Percentiles rank a stretch among this genome's conserved stretches.
Evolutionary conservation across 176 grass and related monocot genomes (phyloP).

Genomic region (Oryza glaberrima): DNA sequence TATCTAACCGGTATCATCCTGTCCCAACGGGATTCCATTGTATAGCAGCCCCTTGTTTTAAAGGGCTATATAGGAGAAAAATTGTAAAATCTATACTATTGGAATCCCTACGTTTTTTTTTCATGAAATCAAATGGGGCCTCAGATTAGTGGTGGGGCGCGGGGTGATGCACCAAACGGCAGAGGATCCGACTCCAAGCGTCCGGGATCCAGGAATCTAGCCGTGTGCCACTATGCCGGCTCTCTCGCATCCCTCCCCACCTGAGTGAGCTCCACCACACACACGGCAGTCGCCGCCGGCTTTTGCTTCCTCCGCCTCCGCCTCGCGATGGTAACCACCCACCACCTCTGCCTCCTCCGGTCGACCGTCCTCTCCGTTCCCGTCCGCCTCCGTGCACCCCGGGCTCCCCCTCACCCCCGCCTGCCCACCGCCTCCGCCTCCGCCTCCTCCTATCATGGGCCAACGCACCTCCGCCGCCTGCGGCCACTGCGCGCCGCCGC

Average conservation of each 20-base stretch:
- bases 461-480: conserved; percentile 16
- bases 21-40: no score
- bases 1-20: no score
- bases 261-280: not conserved
- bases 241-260: not conserved
- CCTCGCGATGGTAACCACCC: conserved; percentile 45
- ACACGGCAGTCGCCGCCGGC: conserved; percentile 27
- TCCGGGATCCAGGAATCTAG: no score
- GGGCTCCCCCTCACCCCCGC: not conserved
- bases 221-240: no score
- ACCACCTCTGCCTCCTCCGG: conserved; percentile 37
- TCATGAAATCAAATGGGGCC: no score
- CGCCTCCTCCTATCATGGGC: not conserved
- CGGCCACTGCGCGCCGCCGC: conserved; percentile 33
- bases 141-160: no score
- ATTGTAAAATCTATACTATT: no score
- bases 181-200: no score
- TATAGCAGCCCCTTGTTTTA: no score
- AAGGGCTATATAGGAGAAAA: no score
- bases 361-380: not conserved
- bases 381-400: not conserved
- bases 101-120: no score
- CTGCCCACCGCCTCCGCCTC: not conserved
- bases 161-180: no score
- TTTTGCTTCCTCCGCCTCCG: conserved; percentile 4